Evolutionary conservation across 2,329 filamentous ascomycete genomes (phyloP).

Genomic region (Botrytis fabae): DNA sequence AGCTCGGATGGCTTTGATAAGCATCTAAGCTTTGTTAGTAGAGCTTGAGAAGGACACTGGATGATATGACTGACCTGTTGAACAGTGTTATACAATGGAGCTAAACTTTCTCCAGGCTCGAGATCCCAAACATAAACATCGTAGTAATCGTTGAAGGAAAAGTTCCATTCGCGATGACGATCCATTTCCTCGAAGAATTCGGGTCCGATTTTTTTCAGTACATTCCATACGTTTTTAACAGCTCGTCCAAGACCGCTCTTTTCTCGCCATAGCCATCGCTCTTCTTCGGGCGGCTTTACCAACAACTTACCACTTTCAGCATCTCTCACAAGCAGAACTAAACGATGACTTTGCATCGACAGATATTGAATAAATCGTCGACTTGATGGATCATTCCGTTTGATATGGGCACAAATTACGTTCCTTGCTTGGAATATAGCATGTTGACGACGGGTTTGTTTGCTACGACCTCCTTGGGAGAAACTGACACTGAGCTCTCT

Average conservation of each 20-base stretch:
- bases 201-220: slow-evolving; percentile 41
- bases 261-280: slow-evolving; percentile 44
- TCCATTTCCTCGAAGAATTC: slow-evolving; percentile 46
- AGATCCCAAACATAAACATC: slow-evolving; percentile 47
- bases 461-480: slow-evolving; percentile 41
- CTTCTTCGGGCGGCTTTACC: slow-evolving; percentile 42
- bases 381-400: slow-evolving; percentile 45
- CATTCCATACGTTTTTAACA: slow-evolving; percentile 43
- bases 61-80: slow-evolving; percentile 35
- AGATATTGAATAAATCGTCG: slow-evolving; percentile 48
- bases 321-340: slow-evolving; percentile 47
- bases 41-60: neutral
- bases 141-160: slow-evolving; percentile 47
- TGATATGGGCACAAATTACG: slow-evolving; percentile 46
- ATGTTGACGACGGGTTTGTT: slow-evolving; percentile 41
- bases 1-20: slow-evolving; percentile 44
- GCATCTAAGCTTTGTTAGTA: slow-evolving; percentile 33
- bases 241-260: slow-evolving; percentile 45
- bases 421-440: slow-evolving; percentile 43
- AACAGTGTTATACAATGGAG: slow-evolving; percentile 39
- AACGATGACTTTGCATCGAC: slow-evolving; percentile 42
- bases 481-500: slow-evolving; percentile 40
- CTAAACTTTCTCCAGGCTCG: slow-evolving; percentile 40
- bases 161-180: slow-evolving; percentile 41
- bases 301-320: slow-evolving; percentile 44